Conservation (phyloP, 208 protist genomes). For the Zelonia costaricensis region DNA sequence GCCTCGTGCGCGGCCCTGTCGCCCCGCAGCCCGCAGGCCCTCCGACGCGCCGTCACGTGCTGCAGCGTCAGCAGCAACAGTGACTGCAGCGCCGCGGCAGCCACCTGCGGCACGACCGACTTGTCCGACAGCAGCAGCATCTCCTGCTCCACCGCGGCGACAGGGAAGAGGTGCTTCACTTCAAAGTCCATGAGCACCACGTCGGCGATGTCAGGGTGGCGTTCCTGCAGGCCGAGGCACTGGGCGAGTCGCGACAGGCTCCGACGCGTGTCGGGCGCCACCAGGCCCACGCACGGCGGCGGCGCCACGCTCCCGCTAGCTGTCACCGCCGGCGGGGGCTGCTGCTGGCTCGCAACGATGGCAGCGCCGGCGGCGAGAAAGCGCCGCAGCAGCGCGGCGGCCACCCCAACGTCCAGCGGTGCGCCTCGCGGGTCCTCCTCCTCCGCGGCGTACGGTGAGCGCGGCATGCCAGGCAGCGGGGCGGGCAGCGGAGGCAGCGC, state of each 20-base stretch:
- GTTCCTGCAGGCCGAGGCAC: constrained; percentile 39
- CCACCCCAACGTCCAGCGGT: constrained; percentile 10
- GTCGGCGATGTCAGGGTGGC: constrained; percentile 38
- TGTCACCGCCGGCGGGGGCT: not conserved
- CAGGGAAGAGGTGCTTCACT: constrained; percentile 45
- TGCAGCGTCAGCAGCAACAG: constrained; percentile 27
- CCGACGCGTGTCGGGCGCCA: constrained; percentile 26
- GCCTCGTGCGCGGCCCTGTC: constrained; percentile 37
- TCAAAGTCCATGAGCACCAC: constrained; percentile 63
- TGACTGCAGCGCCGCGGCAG: constrained; percentile 21
- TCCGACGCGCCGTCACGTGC: constrained; percentile 30
- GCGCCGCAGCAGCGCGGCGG: constrained; percentile 20
- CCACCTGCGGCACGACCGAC: constrained; percentile 46
- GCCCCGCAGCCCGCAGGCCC: constrained; percentile 23
- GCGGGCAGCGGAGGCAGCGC: not conserved
- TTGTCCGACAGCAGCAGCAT: constrained; percentile 41
- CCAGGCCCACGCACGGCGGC: constrained; percentile 1
- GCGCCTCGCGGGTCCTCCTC: constrained; percentile 7
- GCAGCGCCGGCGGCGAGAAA: constrained; percentile 24
- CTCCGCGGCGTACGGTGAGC: constrained; percentile 23
- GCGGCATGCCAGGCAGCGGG: not conserved
- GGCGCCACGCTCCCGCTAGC: not conserved
- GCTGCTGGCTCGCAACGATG: constrained; percentile 9
- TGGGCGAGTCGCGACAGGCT: constrained; percentile 22
- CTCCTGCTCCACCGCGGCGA: constrained; percentile 29